Evolutionary conservation across 352 stramenopile species (phyloP).

Genomic region (Aphanomyces invadans): DNA sequence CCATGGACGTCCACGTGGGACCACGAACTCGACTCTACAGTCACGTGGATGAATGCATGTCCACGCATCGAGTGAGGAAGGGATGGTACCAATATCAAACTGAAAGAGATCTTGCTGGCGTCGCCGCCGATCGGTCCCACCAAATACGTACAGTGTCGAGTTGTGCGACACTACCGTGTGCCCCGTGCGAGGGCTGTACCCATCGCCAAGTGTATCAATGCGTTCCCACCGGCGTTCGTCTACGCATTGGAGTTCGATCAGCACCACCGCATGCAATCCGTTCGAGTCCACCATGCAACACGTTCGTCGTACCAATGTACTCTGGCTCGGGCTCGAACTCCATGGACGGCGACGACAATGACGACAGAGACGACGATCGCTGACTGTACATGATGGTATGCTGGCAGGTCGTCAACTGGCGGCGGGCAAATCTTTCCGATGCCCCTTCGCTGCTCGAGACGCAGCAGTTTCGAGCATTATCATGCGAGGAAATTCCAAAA

Average conservation of each 20-base stretch:
- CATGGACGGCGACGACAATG: not conserved
- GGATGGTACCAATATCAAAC: slow-evolving; percentile 59
- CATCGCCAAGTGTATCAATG: slow-evolving; percentile 59
- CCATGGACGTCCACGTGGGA: slow-evolving; percentile 63
- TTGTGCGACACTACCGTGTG: slow-evolving; percentile 74
- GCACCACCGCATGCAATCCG: not conserved
- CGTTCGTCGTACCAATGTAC: slow-evolving; percentile 16
- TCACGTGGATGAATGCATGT: not conserved
- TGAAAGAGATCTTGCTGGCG: slow-evolving; percentile 82
- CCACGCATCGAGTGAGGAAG: not conserved
- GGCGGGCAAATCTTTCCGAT: not conserved
- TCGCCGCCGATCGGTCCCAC: slow-evolving; percentile 67
- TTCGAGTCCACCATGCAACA: not conserved
- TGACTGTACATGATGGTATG: not conserved
- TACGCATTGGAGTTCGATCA: slow-evolving; percentile 14
- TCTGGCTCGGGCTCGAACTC: slow-evolving; percentile 23
- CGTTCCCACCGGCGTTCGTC: slow-evolving; percentile 74
- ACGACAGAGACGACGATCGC: not conserved
- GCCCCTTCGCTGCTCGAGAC: not conserved
- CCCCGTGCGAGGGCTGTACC: slow-evolving; percentile 76
- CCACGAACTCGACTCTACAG: slow-evolving; percentile 46
- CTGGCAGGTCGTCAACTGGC: not conserved
- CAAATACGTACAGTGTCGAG: slow-evolving; percentile 69
- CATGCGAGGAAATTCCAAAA: not conserved
- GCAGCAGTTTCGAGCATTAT: not conserved